A percentile compares a stretch with the other conserved stretches of the same genome.
Conservation (phyloP, 331 rosid species). For the Acacia pycnantha region DNA sequence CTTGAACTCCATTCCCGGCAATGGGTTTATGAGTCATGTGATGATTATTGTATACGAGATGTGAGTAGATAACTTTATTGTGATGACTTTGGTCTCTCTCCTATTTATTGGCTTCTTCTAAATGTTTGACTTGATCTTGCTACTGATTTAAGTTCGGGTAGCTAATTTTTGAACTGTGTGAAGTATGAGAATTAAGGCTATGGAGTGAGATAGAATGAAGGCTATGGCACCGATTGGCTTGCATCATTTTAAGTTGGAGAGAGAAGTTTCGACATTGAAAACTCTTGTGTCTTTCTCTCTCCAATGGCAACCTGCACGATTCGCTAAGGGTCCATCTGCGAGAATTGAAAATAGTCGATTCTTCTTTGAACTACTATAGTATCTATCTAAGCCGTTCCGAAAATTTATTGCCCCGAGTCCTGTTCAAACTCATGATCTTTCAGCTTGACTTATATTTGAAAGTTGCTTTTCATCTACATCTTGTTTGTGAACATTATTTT, state of each 20-base stretch:
- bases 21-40: constrained; percentile 74
- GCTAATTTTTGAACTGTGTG: background rate
- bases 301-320: background rate
- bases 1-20: constrained; percentile 69
- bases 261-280: background rate
- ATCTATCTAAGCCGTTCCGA: background rate
- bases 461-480: background rate
- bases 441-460: background rate
- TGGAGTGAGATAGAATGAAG: background rate
- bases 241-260: background rate
- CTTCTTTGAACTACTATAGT: background rate
- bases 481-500: too few relatives aligned
- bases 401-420: background rate
- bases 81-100: background rate
- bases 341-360: background rate
- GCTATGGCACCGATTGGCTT: background rate
- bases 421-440: background rate
- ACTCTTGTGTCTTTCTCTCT: background rate
- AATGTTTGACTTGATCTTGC: background rate
- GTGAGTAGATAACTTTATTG: constrained; percentile 30
- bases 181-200: background rate
- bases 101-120: background rate
- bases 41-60: constrained; percentile 83
- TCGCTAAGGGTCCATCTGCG: background rate
- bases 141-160: background rate